Percentiles rank a stretch among this genome's conserved stretches.
These are phyloP conservation scores for Saccharomycopsis guyanensis DNA, from an alignment of 805 yeast genomes.

Conservation along the genomic window DNA sequence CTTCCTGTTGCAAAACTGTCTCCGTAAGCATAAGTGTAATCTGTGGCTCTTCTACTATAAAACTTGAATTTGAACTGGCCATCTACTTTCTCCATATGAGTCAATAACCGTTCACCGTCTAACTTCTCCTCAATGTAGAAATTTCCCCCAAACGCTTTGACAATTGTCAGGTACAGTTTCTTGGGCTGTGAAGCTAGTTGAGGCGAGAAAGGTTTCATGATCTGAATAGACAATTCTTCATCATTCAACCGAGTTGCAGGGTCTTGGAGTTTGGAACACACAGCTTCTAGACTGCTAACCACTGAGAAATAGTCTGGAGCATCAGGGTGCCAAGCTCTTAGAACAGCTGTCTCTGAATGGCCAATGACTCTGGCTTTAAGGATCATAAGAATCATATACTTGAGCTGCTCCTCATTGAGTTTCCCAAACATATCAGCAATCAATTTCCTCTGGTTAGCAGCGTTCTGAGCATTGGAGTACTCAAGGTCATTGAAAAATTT, in stretches of 20 bases:
- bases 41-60: slow-evolving; percentile 63
- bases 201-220: slow-evolving; percentile 53
- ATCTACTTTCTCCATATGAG: slow-evolving; percentile 48
- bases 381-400: slow-evolving; percentile 62
- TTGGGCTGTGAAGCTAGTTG: slow-evolving; percentile 59
- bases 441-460: slow-evolving; percentile 32
- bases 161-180: slow-evolving; percentile 42
- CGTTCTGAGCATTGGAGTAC: background rate
- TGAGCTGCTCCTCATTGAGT: slow-evolving; percentile 54
- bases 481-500: slow-evolving; percentile 5
- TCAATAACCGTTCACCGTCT: slow-evolving; percentile 85
- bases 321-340: slow-evolving; percentile 71
- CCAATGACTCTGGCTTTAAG: slow-evolving; percentile 54
- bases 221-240: slow-evolving; percentile 30
- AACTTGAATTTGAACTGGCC: slow-evolving; percentile 32
- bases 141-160: slow-evolving; percentile 34
- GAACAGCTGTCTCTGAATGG: slow-evolving; percentile 49
- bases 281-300: slow-evolving; percentile 53
- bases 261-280: slow-evolving; percentile 51
- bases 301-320: slow-evolving; percentile 57
- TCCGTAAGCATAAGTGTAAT: slow-evolving; percentile 69
- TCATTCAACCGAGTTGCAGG: slow-evolving; percentile 37
- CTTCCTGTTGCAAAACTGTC: slow-evolving; percentile 40
- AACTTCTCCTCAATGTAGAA: slow-evolving; percentile 83
- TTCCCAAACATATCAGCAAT: slow-evolving; percentile 43